phyloP scores from a whole-genome alignment of 208 protist genomes.

The Trypanosomatidae sp. region DNA sequence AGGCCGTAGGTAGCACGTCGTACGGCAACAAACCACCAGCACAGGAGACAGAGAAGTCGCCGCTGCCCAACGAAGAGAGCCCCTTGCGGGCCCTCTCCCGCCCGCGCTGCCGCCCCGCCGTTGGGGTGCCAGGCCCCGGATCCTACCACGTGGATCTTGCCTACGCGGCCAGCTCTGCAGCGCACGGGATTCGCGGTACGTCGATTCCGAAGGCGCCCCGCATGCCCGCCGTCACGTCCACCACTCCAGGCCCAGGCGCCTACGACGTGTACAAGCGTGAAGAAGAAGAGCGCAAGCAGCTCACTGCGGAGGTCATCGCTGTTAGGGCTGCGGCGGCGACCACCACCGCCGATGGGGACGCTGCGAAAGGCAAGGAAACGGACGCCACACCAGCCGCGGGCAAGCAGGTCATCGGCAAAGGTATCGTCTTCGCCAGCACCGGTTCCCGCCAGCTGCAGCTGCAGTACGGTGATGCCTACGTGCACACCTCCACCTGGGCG shows the following conservation, averaged over 20 bases:
- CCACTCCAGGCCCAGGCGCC: constrained; percentile 24
- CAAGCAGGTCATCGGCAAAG: background rate
- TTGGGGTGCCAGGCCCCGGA: constrained; percentile 48
- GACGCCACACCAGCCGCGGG: background rate
- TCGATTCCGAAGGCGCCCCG: constrained; percentile 28
- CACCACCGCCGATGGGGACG: background rate
- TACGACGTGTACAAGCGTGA: constrained; percentile 15
- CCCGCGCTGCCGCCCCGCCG: constrained; percentile 12
- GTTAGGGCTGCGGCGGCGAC: background rate
- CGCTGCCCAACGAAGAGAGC: background rate
- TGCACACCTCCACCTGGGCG: constrained; percentile 20
- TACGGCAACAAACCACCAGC: background rate
- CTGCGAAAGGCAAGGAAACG: background rate
- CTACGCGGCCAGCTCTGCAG: constrained; percentile 31
- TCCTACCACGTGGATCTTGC: constrained; percentile 54
- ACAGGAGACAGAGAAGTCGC: background rate
- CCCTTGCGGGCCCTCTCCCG: constrained; percentile 14
- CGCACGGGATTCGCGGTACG: constrained; percentile 13
- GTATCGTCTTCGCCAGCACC: constrained; percentile 25
- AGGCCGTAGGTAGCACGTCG: background rate
- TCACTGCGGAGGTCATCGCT: background rate
- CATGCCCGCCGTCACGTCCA: constrained; percentile 23
- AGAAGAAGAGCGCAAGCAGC: constrained; percentile 8
- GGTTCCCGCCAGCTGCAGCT: constrained; percentile 26
- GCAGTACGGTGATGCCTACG: constrained; percentile 14